phyloP scores from a whole-genome alignment of 2,329 filamentous ascomycete species.

The Neopestalotiopsis rosae region DNA sequence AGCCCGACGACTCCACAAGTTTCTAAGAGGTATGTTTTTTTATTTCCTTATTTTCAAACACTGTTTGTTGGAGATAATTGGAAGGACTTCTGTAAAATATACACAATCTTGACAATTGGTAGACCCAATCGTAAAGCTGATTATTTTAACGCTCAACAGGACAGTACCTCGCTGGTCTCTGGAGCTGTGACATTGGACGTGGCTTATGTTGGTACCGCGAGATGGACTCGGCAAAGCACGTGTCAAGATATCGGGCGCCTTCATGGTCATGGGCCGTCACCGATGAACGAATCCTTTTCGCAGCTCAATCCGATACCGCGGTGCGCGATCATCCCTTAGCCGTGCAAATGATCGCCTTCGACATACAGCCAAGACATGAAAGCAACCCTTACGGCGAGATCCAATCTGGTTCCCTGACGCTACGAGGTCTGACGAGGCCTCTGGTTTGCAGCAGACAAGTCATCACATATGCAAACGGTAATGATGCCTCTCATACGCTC shows the following conservation, averaged over 20 bases:
- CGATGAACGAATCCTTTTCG: not conserved
- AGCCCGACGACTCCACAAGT: not conserved
- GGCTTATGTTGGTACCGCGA: not conserved
- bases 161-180: not conserved
- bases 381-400: not conserved
- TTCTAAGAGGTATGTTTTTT: not conserved
- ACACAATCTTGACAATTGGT: no score
- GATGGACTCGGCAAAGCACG: not conserved
- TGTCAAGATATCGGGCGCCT: not conserved
- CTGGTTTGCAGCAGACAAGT: not conserved
- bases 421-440: not conserved
- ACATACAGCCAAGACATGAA: not conserved
- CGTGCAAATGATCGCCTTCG: not conserved
- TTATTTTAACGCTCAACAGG: not conserved
- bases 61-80: not conserved
- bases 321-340: not conserved
- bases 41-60: not conserved
- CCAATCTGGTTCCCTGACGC: not conserved
- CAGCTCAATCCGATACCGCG: no score
- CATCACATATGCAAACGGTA: not conserved
- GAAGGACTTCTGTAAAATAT: not conserved
- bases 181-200: not conserved
- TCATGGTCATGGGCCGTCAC: not conserved
- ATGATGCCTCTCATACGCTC: not conserved
- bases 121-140: not conserved